Percentiles rank a stretch among this genome's conserved stretches.
phyloP scores from a whole-genome alignment of 2,329 filamentous ascomycete genomes.

The Fusarium xylarioides region DNA sequence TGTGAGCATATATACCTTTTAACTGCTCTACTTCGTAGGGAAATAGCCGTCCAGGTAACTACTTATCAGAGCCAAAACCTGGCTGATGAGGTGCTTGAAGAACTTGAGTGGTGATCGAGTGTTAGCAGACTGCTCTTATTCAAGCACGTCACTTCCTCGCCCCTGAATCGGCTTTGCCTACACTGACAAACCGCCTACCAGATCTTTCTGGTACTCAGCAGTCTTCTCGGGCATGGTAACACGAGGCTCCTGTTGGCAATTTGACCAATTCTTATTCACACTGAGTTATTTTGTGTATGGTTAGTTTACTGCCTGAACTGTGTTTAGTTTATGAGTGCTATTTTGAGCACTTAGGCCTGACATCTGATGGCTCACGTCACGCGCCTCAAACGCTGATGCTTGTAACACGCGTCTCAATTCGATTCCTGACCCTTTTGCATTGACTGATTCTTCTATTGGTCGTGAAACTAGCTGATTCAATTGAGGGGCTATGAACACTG shows the following conservation, averaged over 20 bases:
- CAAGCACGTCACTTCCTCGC: neutral
- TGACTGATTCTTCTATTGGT: rapidly evolving
- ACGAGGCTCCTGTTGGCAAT: rapidly evolving
- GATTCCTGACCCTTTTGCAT: rapidly evolving
- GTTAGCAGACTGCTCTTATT: rapidly evolving
- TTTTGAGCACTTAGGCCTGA: neutral
- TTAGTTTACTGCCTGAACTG: neutral
- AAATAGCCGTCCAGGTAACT: rapidly evolving
- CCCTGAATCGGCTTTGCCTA: rapidly evolving
- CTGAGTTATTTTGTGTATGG: rapidly evolving
- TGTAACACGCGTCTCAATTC: rapidly evolving
- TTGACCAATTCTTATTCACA: rapidly evolving
- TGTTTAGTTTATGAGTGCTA: neutral
- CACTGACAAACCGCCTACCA: rapidly evolving
- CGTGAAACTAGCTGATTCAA: neutral
- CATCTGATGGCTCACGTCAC: too few relatives aligned
- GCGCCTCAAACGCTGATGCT: too few relatives aligned
- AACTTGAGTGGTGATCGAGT: rapidly evolving
- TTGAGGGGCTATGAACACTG: rapidly evolving
- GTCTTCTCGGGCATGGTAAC: rapidly evolving
- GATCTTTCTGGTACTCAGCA: neutral
- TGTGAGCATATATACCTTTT: neutral
- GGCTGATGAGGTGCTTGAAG: rapidly evolving
- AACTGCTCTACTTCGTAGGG: rapidly evolving
- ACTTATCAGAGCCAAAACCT: neutral